A percentile compares a stretch with the other conserved stretches of the same genome.
Conservation (phyloP, 257 asterid species). For the Solanum chmielewskii region DNA sequence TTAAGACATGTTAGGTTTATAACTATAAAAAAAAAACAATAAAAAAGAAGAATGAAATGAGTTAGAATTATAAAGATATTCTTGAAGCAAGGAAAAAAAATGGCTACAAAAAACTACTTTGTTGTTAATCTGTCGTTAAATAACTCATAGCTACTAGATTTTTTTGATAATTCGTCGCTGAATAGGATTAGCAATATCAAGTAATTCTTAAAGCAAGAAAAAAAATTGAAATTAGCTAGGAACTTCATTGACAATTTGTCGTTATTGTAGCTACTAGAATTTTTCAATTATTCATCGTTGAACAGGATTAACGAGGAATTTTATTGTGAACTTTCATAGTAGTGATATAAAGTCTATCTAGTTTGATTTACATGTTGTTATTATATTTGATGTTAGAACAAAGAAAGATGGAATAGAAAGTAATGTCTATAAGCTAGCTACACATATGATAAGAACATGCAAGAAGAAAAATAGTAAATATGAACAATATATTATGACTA, state of each 20-base stretch:
- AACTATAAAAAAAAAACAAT: not conserved
- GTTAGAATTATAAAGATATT: not conserved
- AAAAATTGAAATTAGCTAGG: not conserved
- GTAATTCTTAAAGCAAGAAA: not conserved
- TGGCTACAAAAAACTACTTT: not conserved
- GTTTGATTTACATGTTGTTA: not conserved
- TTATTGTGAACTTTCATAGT: not conserved
- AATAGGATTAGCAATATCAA: not conserved
- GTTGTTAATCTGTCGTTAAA: not conserved
- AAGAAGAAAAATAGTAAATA: not conserved
- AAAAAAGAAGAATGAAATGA: not conserved
- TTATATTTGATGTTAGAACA: not conserved
- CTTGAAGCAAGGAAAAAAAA: not conserved
- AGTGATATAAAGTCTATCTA: not conserved
- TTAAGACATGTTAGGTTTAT: not conserved
- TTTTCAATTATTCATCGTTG: not conserved
- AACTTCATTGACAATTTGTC: not conserved
- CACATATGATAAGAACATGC: not conserved
- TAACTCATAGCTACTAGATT: not conserved
- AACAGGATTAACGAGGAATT: not conserved
- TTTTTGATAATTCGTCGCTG: not conserved
- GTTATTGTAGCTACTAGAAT: not conserved
- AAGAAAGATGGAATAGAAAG: not conserved
- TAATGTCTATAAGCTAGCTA: not conserved
- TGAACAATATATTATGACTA: not conserved